phyloP scores from a whole-genome alignment of 768 basidiomycete genomes.

The Termitomyces sp. region DNA sequence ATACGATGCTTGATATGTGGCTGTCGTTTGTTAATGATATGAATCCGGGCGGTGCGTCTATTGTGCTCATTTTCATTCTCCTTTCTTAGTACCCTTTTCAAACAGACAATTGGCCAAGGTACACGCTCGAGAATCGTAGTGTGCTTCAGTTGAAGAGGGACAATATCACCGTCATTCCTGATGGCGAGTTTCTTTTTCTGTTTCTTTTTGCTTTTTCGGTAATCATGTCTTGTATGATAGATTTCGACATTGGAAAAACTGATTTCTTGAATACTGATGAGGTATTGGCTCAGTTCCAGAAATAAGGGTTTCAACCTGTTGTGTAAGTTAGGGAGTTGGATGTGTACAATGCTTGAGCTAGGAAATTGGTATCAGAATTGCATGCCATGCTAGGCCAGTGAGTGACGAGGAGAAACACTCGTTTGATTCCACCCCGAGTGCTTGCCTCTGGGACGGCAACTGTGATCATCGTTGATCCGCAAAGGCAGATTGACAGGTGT shows the following conservation, averaged over 20 bases:
- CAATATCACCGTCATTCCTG: slow-evolving; percentile 49
- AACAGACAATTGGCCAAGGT: slow-evolving; percentile 43
- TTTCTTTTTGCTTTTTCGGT: neutral
- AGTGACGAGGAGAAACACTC: too few relatives aligned
- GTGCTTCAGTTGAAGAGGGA: slow-evolving; percentile 46
- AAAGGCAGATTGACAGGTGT: too few relatives aligned
- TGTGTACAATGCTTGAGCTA: too few relatives aligned
- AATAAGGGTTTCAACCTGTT: slow-evolving; percentile 17
- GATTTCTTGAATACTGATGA: slow-evolving; percentile 33
- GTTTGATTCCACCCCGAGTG: too few relatives aligned
- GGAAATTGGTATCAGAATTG: too few relatives aligned
- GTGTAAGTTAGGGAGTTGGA: too few relatives aligned
- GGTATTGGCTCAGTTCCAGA: slow-evolving; percentile 41
- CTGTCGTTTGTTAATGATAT: slow-evolving; percentile 53
- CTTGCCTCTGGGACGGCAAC: too few relatives aligned
- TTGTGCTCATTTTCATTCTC: neutral
- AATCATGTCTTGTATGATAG: slow-evolving; percentile 17
- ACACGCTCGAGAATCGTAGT: slow-evolving; percentile 22
- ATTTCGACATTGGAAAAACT: slow-evolving; percentile 35
- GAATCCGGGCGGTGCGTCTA: slow-evolving; percentile 43
- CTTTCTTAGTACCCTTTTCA: too few relatives aligned
- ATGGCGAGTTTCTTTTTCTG: slow-evolving; percentile 30
- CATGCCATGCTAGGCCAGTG: too few relatives aligned
- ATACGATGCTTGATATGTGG: slow-evolving; percentile 44
- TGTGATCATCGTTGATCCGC: too few relatives aligned